Percentiles rank a stretch among this genome's conserved stretches.
Evolutionary conservation across 768 basidiomycete genomes (phyloP).

Genomic region (Lentinula raphanica): DNA sequence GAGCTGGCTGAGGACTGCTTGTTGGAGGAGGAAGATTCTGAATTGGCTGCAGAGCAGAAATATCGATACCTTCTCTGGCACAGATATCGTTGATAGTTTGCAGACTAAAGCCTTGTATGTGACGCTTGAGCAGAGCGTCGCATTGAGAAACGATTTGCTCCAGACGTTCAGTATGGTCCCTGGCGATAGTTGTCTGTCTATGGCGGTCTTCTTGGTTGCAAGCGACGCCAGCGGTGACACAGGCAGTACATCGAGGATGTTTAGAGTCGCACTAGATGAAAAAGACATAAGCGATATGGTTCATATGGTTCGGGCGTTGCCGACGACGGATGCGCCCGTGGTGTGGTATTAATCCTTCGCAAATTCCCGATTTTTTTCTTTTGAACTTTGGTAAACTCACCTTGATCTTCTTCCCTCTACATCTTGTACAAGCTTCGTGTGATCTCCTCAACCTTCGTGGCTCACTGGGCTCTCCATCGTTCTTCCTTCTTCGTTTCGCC

Average conservation of each 20-base stretch:
- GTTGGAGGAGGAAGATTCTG: conserved; percentile 16
- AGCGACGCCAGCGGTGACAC: conserved; percentile 68
- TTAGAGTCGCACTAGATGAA: conserved; percentile 80
- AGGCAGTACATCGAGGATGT: conserved; percentile 82
- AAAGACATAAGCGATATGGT: conserved; percentile 8
- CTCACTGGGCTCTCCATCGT: conserved; percentile 54
- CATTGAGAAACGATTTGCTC: conserved; percentile 79
- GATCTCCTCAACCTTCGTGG: conserved; percentile 80
- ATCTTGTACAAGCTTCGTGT: conserved; percentile 89
- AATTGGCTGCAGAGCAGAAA: conserved; percentile 23
- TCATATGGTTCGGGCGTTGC: conserved; percentile 1
- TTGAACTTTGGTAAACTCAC: conserved; percentile 50
- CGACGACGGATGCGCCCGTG: conserved; percentile 7
- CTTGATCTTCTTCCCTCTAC: conserved; percentile 97
- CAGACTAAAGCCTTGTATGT: conserved; percentile 62
- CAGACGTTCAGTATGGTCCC: conserved; percentile 78
- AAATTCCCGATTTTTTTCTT: not conserved
- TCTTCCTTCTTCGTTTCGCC: conserved; percentile 55
- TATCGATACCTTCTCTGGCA: conserved; percentile 62
- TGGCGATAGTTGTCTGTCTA: conserved; percentile 78
- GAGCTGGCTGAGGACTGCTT: conserved; percentile 31
- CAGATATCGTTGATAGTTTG: conserved; percentile 61
- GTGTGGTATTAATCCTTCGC: not conserved
- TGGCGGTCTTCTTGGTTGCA: conserved; percentile 90
- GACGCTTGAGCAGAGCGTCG: conserved; percentile 71